phyloP scores from a whole-genome alignment of 2,329 filamentous ascomycete genomes.

The Calycina marina region DNA sequence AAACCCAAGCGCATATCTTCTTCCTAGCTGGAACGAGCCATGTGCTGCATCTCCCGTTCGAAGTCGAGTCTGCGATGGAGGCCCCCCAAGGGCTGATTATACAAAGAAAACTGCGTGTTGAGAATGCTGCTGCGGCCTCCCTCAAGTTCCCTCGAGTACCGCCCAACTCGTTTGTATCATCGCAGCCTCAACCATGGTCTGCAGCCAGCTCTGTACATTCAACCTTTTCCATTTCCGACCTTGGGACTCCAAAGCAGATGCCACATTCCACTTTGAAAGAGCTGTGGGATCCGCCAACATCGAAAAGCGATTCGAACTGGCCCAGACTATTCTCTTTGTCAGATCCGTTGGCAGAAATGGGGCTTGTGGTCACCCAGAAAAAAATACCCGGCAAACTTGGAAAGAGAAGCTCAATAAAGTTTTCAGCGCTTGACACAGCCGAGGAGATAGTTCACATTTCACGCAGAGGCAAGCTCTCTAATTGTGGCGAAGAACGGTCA shows the following conservation, averaged over 20 bases:
- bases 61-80: slow-evolving; percentile 76
- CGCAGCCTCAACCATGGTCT: slow-evolving; percentile 42
- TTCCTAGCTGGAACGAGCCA: slow-evolving; percentile 80
- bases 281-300: slow-evolving; percentile 39
- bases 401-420: slow-evolving; percentile 26
- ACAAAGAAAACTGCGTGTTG: slow-evolving; percentile 55
- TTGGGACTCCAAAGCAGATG: slow-evolving; percentile 39
- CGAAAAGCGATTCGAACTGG: slow-evolving; percentile 43
- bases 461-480: slow-evolving; percentile 38
- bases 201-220: slow-evolving; percentile 32
- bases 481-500: slow-evolving; percentile 26
- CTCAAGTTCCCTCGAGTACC: slow-evolving; percentile 49
- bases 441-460: slow-evolving; percentile 82
- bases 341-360: slow-evolving; percentile 75
- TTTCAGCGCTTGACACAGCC: slow-evolving; percentile 50
- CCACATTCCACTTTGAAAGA: slow-evolving; percentile 40
- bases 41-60: slow-evolving; percentile 85
- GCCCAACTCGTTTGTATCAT: slow-evolving; percentile 70
- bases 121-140: slow-evolving; percentile 34
- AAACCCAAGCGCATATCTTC: slow-evolving; percentile 85
- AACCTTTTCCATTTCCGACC: slow-evolving; percentile 40
- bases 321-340: slow-evolving; percentile 71
- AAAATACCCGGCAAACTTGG: slow-evolving; percentile 25
- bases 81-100: slow-evolving; percentile 73
- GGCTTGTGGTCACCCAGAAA: slow-evolving; percentile 55